Percentiles rank a stretch among this genome's conserved stretches.
Evolutionary conservation across 148 eudicot species (phyloP).

Genomic region (Dysphania ambrosioides): DNA sequence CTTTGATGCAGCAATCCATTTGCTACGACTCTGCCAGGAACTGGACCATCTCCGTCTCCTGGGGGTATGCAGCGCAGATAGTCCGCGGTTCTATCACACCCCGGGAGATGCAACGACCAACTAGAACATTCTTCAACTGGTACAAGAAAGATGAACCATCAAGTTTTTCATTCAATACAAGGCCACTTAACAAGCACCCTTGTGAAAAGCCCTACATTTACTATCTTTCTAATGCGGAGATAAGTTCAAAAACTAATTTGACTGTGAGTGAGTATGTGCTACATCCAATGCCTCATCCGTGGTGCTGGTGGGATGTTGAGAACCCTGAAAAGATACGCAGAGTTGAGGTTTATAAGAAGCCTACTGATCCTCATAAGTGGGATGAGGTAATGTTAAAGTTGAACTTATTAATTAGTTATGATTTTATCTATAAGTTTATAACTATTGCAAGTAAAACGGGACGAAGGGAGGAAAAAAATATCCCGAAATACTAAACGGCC

Average conservation of each 20-base stretch:
- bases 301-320: slow-evolving; percentile 28
- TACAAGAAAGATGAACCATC: slow-evolving; percentile 23
- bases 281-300: slow-evolving; percentile 10
- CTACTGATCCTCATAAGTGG: slow-evolving; percentile 46
- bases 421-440: no score
- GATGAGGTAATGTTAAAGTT: slow-evolving; percentile 36
- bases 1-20: slow-evolving; percentile 56
- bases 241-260: not conserved
- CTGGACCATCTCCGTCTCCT: slow-evolving; percentile 65
- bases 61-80: slow-evolving; percentile 64
- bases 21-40: slow-evolving; percentile 43
- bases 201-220: slow-evolving; percentile 43
- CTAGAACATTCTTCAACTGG: slow-evolving; percentile 48
- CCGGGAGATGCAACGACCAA: slow-evolving; percentile 42
- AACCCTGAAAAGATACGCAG: slow-evolving; percentile 24
- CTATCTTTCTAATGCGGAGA: slow-evolving; percentile 24
- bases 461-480: no score
- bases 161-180: slow-evolving; percentile 42
- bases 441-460: no score
- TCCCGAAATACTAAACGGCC: no score
- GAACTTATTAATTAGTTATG: not conserved
- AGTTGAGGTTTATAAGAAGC: slow-evolving; percentile 44
- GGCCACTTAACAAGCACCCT: slow-evolving; percentile 29
- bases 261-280: slow-evolving; percentile 32
- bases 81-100: slow-evolving; percentile 33